These are phyloP conservation scores for Pseudogymnoascus sp. DNA, from an alignment of 2,329 filamentous ascomycete species.

Conservation along the genomic window DNA sequence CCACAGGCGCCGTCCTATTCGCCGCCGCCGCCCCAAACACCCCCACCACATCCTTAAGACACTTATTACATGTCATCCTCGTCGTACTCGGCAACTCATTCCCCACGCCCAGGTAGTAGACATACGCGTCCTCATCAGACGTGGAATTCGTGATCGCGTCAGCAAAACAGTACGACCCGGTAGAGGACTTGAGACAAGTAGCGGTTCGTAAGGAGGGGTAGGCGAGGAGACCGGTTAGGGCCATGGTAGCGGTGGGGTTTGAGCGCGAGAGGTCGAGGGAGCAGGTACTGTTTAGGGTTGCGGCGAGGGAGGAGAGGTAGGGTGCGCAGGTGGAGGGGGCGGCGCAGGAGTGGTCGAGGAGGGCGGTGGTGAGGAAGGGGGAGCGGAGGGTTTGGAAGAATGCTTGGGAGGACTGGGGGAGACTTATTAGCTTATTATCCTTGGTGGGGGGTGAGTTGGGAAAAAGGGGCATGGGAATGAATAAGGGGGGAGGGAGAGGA, in stretches of 20 bases:
- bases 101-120: conserved; percentile 82
- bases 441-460: background rate
- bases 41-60: conserved; percentile 71
- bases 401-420: conserved; percentile 56
- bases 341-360: conserved; percentile 70
- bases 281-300: conserved; percentile 58
- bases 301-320: conserved; percentile 56
- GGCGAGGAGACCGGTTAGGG: conserved; percentile 65
- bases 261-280: conserved; percentile 56
- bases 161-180: conserved; percentile 69
- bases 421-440: background rate
- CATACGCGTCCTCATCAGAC: conserved; percentile 62
- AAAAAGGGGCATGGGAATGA: too few relatives aligned
- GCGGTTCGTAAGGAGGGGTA: conserved; percentile 74
- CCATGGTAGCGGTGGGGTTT: conserved; percentile 63
- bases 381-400: conserved; percentile 77
- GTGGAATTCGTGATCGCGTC: conserved; percentile 71
- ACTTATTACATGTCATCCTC: conserved; percentile 66
- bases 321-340: conserved; percentile 57
- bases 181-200: conserved; percentile 64
- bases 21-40: conserved; percentile 64
- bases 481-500: too few relatives aligned
- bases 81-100: conserved; percentile 56
- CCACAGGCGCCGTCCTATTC: conserved; percentile 57
- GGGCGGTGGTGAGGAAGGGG: conserved; percentile 61